These are phyloP conservation scores for Monascus ruber DNA, from an alignment of 2,329 filamentous ascomycete genomes.

Conservation along the genomic window DNA sequence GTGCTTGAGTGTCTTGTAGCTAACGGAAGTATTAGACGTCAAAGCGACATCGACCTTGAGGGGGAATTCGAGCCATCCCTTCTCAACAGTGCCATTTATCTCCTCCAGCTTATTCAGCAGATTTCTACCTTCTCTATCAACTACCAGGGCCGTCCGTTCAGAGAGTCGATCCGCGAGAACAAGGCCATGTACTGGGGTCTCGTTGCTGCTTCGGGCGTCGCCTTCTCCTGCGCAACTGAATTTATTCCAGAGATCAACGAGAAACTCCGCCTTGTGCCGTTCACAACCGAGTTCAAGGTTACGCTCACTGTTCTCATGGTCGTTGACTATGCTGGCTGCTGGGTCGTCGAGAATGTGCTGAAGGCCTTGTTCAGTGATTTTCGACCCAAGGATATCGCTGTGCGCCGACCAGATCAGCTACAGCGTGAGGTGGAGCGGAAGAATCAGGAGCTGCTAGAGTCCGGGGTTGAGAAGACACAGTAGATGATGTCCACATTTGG, in stretches of 20 bases:
- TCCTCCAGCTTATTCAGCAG: slow-evolving; percentile 95
- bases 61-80: slow-evolving; percentile 88
- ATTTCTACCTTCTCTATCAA: slow-evolving; percentile 99
- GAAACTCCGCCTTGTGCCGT: slow-evolving; percentile 83
- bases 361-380: slow-evolving; percentile 85
- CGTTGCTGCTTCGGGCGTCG: slow-evolving; percentile 74
- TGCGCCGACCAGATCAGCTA: slow-evolving; percentile 75
- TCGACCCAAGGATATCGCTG: slow-evolving; percentile 84
- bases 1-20: slow-evolving; percentile 10
- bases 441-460: slow-evolving; percentile 42
- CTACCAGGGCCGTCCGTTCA: slow-evolving; percentile 96
- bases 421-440: slow-evolving; percentile 62
- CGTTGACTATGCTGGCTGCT: slow-evolving; percentile 78
- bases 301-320: slow-evolving; percentile 79
- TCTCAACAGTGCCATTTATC: slow-evolving; percentile 92
- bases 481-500: slow-evolving; percentile 7
- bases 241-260: slow-evolving; percentile 92
- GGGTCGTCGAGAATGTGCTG: slow-evolving; percentile 71
- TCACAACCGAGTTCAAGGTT: slow-evolving; percentile 75
- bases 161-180: slow-evolving; percentile 90
- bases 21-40: slow-evolving; percentile 34
- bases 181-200: slow-evolving; percentile 98
- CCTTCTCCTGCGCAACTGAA: slow-evolving; percentile 89
- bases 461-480: slow-evolving; percentile 28
- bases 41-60: slow-evolving; percentile 69